These are phyloP conservation scores for Kingdonia uniflora DNA, from an alignment of 164 flowering plant genomes.

Conservation along the genomic window DNA sequence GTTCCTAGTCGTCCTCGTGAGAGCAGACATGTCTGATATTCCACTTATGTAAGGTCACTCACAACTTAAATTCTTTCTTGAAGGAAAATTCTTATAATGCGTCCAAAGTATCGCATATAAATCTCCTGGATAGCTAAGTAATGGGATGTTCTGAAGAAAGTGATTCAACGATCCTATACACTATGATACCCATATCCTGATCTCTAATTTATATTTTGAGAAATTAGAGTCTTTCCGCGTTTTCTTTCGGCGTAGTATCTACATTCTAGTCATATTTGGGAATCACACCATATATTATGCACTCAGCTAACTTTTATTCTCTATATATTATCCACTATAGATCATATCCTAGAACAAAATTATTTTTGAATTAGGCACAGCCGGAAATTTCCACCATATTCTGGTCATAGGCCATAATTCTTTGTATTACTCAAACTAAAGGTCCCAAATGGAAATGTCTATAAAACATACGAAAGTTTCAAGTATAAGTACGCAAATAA, in stretches of 20 bases:
- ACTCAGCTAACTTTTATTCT: too few relatives aligned
- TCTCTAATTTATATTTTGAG: not conserved
- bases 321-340: not conserved
- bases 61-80: not conserved
- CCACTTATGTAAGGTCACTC: conserved; percentile 22
- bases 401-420: not conserved
- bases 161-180: not conserved
- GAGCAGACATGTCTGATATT: conserved; percentile 19
- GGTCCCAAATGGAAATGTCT: not conserved
- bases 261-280: too few relatives aligned
- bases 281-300: too few relatives aligned
- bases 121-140: not conserved
- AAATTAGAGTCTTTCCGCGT: not conserved
- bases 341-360: not conserved
- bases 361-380: not conserved
- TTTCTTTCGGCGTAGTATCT: not conserved
- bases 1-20: conserved; percentile 8
- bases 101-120: not conserved
- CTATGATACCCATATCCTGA: not conserved
- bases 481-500: not conserved
- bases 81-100: not conserved
- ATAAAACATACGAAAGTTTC: too few relatives aligned
- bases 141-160: not conserved
- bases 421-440: not conserved
- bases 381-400: not conserved